These are phyloP conservation scores for Solanum dulcamara DNA, from an alignment of 257 asterid genomes.

Conservation along the genomic window DNA sequence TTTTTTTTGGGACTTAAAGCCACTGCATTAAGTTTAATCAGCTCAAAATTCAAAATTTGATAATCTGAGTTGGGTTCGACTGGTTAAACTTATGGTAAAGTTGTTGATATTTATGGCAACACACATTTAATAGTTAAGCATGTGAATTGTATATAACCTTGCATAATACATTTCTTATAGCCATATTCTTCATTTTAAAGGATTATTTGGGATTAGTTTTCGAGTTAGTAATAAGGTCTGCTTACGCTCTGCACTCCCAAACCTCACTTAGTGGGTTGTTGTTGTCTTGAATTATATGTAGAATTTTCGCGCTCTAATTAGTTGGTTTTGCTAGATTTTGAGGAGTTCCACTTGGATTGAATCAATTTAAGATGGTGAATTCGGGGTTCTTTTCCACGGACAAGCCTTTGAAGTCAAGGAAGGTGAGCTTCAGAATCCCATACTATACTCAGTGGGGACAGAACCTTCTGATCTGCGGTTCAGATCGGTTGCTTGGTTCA, in stretches of 20 bases:
- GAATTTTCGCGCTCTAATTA: background rate
- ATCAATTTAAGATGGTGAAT: slow-evolving; percentile 43
- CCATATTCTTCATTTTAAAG: background rate
- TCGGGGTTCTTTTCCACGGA: slow-evolving; percentile 35
- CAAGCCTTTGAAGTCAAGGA: slow-evolving; percentile 46
- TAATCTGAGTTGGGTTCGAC: background rate
- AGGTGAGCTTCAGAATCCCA: slow-evolving; percentile 65
- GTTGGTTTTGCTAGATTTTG: slow-evolving; percentile 9
- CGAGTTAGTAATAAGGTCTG: too few species aligned
- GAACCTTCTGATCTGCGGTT: slow-evolving; percentile 74
- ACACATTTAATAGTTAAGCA: background rate
- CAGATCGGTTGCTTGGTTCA: slow-evolving; percentile 73
- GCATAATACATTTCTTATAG: background rate
- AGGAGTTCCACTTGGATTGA: background rate
- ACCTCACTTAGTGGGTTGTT: background rate
- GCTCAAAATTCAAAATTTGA: background rate
- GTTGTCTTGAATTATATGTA: background rate
- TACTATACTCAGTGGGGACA: slow-evolving; percentile 94
- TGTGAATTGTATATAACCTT: background rate
- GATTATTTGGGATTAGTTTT: background rate
- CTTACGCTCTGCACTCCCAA: too few species aligned
- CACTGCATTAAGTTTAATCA: background rate
- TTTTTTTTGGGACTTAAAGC: too few species aligned
- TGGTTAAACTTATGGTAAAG: background rate
- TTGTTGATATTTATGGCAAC: background rate